Evolutionary conservation across 257 asterid genomes (phyloP).

Genomic region (Jaltomata sinuosa): DNA sequence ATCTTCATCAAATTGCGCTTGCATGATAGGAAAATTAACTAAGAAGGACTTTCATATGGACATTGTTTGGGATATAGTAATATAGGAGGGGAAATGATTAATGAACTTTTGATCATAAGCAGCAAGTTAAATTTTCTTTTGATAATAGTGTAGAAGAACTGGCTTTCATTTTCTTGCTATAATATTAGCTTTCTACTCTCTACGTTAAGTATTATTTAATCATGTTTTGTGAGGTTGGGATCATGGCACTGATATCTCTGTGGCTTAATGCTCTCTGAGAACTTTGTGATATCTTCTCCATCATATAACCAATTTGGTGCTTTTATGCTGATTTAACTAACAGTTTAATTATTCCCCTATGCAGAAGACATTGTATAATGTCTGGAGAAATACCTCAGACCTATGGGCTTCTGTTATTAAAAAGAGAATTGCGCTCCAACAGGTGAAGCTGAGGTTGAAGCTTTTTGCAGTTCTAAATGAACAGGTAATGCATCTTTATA

Average conservation of each 20-base stretch:
- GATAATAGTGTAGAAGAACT: neutral
- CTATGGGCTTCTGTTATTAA: conserved; percentile 42
- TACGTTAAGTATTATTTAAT: neutral
- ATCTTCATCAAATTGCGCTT: neutral
- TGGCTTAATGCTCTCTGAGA: neutral
- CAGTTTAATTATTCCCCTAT: neutral
- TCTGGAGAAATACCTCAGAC: conserved; percentile 39
- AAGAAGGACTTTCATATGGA: neutral
- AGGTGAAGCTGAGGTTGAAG: conserved; percentile 50
- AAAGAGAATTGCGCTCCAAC: conserved; percentile 59
- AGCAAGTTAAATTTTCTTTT: neutral
- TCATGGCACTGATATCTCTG: neutral
- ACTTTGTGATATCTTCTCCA: neutral
- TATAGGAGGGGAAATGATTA: neutral
- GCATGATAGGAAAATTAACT: neutral
- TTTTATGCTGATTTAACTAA: neutral
- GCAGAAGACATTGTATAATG: conserved; percentile 65
- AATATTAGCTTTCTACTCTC: neutral
- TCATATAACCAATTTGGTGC: neutral
- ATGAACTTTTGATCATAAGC: neutral
- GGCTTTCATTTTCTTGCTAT: neutral
- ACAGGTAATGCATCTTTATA: conserved; percentile 36
- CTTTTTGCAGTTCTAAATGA: conserved; percentile 51
- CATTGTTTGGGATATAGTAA: neutral
- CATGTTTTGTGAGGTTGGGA: neutral